Base-by-base conservation (phyloP, 345 rosid genomes). In the Garcia nutans region DNA sequence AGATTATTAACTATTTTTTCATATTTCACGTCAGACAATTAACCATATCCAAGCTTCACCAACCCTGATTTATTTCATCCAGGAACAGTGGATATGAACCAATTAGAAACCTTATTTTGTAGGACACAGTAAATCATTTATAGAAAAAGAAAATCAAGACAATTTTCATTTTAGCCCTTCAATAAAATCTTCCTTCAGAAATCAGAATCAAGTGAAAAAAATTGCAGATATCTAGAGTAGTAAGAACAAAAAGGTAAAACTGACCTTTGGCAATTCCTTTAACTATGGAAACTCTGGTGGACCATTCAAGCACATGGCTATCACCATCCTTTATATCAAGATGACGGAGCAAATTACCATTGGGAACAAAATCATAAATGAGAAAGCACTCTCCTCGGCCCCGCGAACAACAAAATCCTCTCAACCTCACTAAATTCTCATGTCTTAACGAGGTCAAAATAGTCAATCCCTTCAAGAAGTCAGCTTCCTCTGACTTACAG, bases 321-420 rank as follows among this genome's bases (percentile, higher is more conserved):
- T 74, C 82, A 61, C 86, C 95, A 22, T 77, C 91, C 82, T 86
- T 79, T 6, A 83, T 86, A 56, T 93, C 97, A 56, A 96, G 97
- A 79, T 91, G 84, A 88, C 82, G 89, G 81, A 84, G 78, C 79
- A 96, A 81, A 70, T 86, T 96, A 44, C 99, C 99, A 41, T 87
- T 91, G 0, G 94, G 90, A 22, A 91, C 92, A 73, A 82, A 88
- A 83, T 96, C 97, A 55, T 93, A 92, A 17, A 96, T 84, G 73
- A 96, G 93, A 77, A 93, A 91, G 62, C 97, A 96, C 79, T 93
- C 98, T 10, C 98, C 97, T 6, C 98, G 85, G 17, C 97, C 97
- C 82, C 82, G 88, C 0, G 99, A 93, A 85, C 99, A 96, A 72
- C 99, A 93, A 77, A 96, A 87, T 0, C 99, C 99, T 87, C 98